Evolutionary conservation across 257 asterid species (phyloP).

Genomic region (Salvia hispanica): DNA sequence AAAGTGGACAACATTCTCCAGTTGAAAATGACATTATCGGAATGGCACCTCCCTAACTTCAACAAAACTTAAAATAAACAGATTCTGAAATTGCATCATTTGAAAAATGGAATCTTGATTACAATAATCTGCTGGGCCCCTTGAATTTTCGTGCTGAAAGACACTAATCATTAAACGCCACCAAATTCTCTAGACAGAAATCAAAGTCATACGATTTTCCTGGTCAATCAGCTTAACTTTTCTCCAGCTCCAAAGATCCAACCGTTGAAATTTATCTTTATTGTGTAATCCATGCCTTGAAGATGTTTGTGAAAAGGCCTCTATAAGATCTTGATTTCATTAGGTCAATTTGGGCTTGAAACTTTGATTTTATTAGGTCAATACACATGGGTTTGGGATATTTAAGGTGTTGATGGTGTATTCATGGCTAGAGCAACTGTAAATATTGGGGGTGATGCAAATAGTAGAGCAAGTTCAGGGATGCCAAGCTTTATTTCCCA

Average conservation of each 20-base stretch:
- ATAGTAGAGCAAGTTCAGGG: constrained; percentile 49
- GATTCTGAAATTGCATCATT: constrained; percentile 33
- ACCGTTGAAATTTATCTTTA: constrained; percentile 6
- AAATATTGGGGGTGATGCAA: constrained; percentile 52
- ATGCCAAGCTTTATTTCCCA: constrained; percentile 87
- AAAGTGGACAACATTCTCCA: constrained; percentile 48
- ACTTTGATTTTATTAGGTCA: constrained; percentile 4
- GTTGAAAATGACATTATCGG: constrained; percentile 59
- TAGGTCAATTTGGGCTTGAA: constrained; percentile 24
- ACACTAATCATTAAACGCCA: constrained; percentile 21
- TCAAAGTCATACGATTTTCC: constrained; percentile 25
- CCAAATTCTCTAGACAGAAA: constrained; percentile 36
- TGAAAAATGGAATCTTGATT: constrained; percentile 15
- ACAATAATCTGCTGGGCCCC: constrained; percentile 35
- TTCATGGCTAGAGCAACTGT: constrained; percentile 47
- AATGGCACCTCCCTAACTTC: constrained; percentile 53
- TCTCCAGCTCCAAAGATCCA: constrained; percentile 19
- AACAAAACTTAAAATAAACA: constrained; percentile 29
- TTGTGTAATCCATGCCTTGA: constrained; percentile 19
- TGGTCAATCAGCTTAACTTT: constrained; percentile 9
- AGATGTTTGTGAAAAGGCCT: constrained; percentile 41
- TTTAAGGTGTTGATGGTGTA: constrained; percentile 43
- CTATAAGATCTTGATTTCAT: constrained; percentile 27
- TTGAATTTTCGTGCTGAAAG: constrained; percentile 45
- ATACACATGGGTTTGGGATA: constrained; percentile 12